These are phyloP conservation scores for Myriosclerotinia curreyana DNA, from an alignment of 2,329 filamentous ascomycete species.

Conservation along the genomic window DNA sequence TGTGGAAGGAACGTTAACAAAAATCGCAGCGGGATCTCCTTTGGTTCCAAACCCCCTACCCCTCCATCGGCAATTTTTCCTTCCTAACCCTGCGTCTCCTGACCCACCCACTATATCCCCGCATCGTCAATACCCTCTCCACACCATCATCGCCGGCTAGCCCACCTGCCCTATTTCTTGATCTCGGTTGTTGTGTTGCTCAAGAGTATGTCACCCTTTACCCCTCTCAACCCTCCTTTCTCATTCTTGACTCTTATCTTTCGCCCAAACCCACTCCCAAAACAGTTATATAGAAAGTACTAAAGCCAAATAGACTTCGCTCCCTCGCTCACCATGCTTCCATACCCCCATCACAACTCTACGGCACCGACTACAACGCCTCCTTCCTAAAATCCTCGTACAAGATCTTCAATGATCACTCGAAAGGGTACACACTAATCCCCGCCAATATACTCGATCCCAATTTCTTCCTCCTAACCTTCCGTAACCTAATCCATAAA, in stretches of 20 bases:
- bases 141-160: neutral
- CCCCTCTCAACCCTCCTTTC: neutral
- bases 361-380: conserved; percentile 38
- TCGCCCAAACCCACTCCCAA: neutral
- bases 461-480: conserved; percentile 19
- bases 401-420: conserved; percentile 42
- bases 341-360: conserved; percentile 36
- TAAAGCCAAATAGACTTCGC: conserved; percentile 33
- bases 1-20: no score
- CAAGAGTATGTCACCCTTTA: conserved; percentile 35
- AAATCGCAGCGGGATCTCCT: conserved; percentile 27
- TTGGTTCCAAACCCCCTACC: conserved; percentile 30
- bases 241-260: neutral
- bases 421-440: conserved; percentile 1
- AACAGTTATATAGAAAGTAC: neutral
- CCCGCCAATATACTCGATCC: conserved; percentile 20
- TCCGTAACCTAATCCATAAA: conserved; percentile 11
- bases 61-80: conserved; percentile 32
- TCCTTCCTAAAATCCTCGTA: conserved; percentile 41
- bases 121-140: conserved; percentile 18
- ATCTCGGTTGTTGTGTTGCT: conserved; percentile 43
- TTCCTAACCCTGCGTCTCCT: conserved; percentile 20
- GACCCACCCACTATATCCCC: conserved; percentile 22
- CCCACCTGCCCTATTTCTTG: conserved; percentile 35
- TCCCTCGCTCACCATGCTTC: conserved; percentile 40